phyloP scores from a whole-genome alignment of 129 eudicot genomes.

The Tagetes erecta region DNA sequence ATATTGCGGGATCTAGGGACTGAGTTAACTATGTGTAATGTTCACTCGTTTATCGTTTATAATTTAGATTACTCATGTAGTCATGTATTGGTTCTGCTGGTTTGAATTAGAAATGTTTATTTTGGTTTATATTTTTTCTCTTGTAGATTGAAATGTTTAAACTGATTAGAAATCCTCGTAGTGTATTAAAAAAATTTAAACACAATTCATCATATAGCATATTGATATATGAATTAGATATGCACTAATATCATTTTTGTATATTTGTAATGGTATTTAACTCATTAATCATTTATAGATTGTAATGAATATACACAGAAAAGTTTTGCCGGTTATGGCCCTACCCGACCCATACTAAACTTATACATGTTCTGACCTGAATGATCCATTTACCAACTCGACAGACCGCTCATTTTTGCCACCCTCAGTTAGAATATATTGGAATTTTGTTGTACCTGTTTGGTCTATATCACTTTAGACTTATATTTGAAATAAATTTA shows the following conservation, averaged over 20 bases:
- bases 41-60: neutral
- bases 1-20: neutral
- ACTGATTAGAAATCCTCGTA: neutral
- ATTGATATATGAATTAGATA: neutral
- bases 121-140: neutral
- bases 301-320: neutral
- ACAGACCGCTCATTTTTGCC: neutral
- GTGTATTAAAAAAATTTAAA: neutral
- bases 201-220: neutral
- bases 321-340: neutral
- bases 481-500: neutral
- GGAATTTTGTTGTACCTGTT: neutral
- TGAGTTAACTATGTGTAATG: neutral
- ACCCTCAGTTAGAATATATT: neutral
- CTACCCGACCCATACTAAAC: neutral
- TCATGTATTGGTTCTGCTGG: constrained; percentile 3
- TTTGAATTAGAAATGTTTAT: neutral
- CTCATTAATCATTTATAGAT: neutral
- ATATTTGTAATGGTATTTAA: neutral
- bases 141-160: neutral
- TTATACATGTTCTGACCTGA: neutral
- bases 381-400: neutral
- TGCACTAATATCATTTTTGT: neutral
- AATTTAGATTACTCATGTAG: neutral
- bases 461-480: constrained; percentile 1